Percentiles rank a stretch among this genome's conserved stretches.
These are phyloP conservation scores for Termitomyces sp. DNA, from an alignment of 768 basidiomycete species.

Conservation along the genomic window DNA sequence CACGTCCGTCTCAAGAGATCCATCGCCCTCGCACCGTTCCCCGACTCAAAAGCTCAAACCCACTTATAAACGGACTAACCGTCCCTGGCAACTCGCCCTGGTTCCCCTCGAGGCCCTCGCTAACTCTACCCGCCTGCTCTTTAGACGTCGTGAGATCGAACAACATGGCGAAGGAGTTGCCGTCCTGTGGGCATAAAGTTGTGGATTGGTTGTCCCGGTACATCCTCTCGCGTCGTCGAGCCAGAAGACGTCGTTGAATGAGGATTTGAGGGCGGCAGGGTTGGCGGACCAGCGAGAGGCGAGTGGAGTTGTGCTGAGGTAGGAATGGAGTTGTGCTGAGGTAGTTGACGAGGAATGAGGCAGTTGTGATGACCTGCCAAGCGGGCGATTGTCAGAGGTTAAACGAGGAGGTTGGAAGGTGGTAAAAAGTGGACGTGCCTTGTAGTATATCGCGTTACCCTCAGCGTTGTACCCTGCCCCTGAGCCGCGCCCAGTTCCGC, in stretches of 20 bases:
- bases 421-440: neutral
- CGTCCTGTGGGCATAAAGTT: slow-evolving; percentile 52
- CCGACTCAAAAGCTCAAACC: slow-evolving; percentile 57
- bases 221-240: slow-evolving; percentile 39
- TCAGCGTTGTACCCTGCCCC: slow-evolving; percentile 52
- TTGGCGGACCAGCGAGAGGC: slow-evolving; percentile 37
- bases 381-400: neutral
- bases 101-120: slow-evolving; percentile 42
- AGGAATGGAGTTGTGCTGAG: too few relatives aligned
- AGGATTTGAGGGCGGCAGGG: slow-evolving; percentile 43
- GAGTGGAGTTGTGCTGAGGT: slow-evolving; percentile 26
- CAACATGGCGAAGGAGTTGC: slow-evolving; percentile 51
- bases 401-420: neutral
- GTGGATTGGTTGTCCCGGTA: slow-evolving; percentile 54
- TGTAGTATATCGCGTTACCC: slow-evolving; percentile 35
- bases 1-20: slow-evolving; percentile 51
- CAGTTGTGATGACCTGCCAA: slow-evolving; percentile 30
- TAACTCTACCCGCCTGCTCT: slow-evolving; percentile 37
- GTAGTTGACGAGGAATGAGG: too few relatives aligned
- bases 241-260: slow-evolving; percentile 54
- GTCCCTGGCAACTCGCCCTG: slow-evolving; percentile 59
- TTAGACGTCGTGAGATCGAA: slow-evolving; percentile 44
- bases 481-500: slow-evolving; percentile 54
- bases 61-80: slow-evolving; percentile 56
- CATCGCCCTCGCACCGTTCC: slow-evolving; percentile 47